phyloP scores from a whole-genome alignment of 345 rosid genomes.

The Gossypium herbaceum region DNA sequence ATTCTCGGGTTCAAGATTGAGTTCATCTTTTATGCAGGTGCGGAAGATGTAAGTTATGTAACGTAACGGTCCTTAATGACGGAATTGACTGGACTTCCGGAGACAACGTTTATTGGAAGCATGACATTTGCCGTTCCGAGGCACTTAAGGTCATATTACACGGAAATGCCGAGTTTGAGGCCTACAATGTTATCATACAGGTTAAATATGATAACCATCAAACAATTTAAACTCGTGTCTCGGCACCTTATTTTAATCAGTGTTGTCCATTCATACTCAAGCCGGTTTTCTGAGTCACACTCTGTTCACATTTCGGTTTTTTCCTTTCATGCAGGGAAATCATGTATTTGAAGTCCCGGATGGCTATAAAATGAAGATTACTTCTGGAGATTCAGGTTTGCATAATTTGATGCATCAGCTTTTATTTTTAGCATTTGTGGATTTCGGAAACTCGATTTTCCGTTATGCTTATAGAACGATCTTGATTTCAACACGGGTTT shows the following conservation, averaged over 20 bases:
- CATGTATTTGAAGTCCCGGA: conserved; percentile 84
- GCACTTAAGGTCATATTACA: conserved; percentile 64
- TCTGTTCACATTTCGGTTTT: neutral
- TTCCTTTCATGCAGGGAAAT: conserved; percentile 53
- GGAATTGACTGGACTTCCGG: conserved; percentile 77
- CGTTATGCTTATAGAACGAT: neutral
- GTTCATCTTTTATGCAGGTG: conserved; percentile 45
- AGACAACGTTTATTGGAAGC: conserved; percentile 85
- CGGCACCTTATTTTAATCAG: neutral
- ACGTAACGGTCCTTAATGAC: conserved; percentile 62
- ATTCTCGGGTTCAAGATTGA: conserved; percentile 5
- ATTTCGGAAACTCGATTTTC: neutral
- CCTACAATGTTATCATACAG: conserved; percentile 62
- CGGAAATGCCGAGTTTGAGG: conserved; percentile 95
- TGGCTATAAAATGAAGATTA: conserved; percentile 65
- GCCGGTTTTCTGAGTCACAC: neutral
- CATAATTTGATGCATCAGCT: neutral
- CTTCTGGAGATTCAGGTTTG: conserved; percentile 57
- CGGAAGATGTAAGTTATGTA: conserved; percentile 76
- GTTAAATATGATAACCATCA: conserved; percentile 27
- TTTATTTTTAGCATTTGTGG: neutral
- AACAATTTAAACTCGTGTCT: neutral
- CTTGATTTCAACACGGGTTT: neutral
- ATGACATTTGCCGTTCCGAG: conserved; percentile 60
- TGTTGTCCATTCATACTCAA: neutral